Percentiles rank a stretch among this genome's conserved stretches.
Conservation (phyloP, 257 asterid species). For the Fraxinus anomala region DNA sequence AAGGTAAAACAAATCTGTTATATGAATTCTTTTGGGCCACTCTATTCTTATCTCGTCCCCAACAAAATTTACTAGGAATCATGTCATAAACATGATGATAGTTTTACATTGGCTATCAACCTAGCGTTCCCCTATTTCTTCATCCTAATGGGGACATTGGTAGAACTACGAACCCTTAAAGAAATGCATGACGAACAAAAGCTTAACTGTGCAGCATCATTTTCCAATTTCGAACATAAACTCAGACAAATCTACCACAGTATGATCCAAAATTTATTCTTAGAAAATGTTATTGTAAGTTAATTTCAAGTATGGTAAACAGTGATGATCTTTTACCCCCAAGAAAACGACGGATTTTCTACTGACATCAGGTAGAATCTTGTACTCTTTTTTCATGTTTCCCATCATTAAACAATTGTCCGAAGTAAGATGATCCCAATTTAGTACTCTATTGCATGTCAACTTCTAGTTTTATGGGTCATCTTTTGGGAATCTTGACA, state of each 20-base stretch:
- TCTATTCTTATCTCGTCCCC: background rate
- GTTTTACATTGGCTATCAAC: background rate
- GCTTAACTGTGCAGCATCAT: background rate
- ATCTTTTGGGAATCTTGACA: slow-evolving; percentile 55
- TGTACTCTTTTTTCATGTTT: background rate
- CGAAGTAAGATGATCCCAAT: slow-evolving; percentile 21
- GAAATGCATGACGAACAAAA: background rate
- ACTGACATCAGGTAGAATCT: slow-evolving; percentile 25
- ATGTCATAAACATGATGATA: background rate
- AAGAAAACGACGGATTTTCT: slow-evolving; percentile 15
- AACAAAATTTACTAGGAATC: background rate
- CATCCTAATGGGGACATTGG: background rate
- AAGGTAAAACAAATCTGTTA: background rate
- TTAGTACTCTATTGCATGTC: slow-evolving; percentile 36
- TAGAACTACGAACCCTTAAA: background rate
- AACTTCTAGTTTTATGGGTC: slow-evolving; percentile 43
- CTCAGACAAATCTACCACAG: background rate
- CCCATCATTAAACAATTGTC: slow-evolving; percentile 3
- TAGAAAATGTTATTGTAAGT: background rate
- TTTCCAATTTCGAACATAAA: background rate
- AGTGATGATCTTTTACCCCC: slow-evolving; percentile 9
- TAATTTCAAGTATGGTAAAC: background rate
- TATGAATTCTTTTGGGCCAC: background rate
- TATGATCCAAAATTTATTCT: background rate
- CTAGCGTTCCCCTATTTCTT: background rate